Conservation (phyloP, 345 rosid genomes). For the Mangifera indica region DNA sequence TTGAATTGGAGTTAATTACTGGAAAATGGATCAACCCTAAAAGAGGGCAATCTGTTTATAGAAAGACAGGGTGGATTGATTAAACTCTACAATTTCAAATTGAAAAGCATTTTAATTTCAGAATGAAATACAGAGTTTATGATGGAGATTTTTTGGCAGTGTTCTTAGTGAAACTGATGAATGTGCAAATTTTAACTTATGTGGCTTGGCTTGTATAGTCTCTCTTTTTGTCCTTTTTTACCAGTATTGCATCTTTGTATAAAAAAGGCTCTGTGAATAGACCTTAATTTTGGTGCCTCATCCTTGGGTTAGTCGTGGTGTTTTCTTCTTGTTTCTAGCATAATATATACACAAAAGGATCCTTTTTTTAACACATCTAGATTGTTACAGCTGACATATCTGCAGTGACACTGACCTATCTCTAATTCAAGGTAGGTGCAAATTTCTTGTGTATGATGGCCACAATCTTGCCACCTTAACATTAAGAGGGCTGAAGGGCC, state of each 20-base stretch:
- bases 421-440: neutral
- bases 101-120: neutral
- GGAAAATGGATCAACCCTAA: neutral
- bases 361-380: neutral
- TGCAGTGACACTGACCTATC: neutral
- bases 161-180: neutral
- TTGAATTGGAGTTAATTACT: neutral
- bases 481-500: neutral
- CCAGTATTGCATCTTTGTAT: neutral
- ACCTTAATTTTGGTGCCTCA: neutral
- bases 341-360: neutral
- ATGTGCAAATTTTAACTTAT: neutral
- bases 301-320: neutral
- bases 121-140: neutral
- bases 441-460: neutral
- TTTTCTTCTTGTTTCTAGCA: neutral
- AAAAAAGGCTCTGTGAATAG: neutral
- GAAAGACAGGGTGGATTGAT: constrained; percentile 1
- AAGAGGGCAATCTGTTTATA: neutral
- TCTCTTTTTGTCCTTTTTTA: neutral
- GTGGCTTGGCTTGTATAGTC: neutral
- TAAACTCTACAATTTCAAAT: neutral
- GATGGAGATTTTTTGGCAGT: neutral
- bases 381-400: neutral
- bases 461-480: neutral